These are phyloP conservation scores for Hyaloscypha bicolor DNA, from an alignment of 495 filamentous ascomycete genomes.

Conservation along the genomic window DNA sequence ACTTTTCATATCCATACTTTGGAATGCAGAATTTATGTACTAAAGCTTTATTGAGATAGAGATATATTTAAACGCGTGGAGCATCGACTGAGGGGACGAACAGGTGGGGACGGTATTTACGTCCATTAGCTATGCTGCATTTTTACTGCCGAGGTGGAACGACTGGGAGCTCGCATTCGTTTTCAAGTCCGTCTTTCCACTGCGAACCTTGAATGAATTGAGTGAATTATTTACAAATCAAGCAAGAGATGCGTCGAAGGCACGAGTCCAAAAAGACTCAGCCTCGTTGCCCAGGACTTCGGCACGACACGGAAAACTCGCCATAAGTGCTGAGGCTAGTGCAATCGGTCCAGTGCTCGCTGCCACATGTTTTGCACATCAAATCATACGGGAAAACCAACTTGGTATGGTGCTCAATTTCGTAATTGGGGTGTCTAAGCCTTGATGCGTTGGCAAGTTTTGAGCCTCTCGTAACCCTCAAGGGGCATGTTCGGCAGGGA, in stretches of 20 bases:
- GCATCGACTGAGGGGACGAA: not conserved
- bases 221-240: not conserved
- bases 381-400: not conserved
- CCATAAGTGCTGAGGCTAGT: not conserved
- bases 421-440: not conserved
- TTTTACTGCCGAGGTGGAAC: not conserved
- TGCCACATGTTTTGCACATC: conserved; percentile 2
- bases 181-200: not conserved
- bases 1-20: not conserved
- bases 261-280: not conserved
- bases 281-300: not conserved
- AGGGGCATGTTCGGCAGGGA: too few species aligned
- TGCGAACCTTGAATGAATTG: not conserved
- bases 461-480: not conserved
- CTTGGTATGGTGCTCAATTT: not conserved
- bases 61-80: not conserved
- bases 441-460: not conserved
- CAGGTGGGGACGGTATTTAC: not conserved
- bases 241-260: not conserved
- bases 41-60: not conserved
- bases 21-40: not conserved
- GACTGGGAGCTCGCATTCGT: not conserved
- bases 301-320: not conserved
- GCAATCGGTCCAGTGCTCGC: not conserved
- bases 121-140: not conserved